phyloP scores from a whole-genome alignment of 2,329 filamentous ascomycete species.

The Verruconis gallopava region DNA sequence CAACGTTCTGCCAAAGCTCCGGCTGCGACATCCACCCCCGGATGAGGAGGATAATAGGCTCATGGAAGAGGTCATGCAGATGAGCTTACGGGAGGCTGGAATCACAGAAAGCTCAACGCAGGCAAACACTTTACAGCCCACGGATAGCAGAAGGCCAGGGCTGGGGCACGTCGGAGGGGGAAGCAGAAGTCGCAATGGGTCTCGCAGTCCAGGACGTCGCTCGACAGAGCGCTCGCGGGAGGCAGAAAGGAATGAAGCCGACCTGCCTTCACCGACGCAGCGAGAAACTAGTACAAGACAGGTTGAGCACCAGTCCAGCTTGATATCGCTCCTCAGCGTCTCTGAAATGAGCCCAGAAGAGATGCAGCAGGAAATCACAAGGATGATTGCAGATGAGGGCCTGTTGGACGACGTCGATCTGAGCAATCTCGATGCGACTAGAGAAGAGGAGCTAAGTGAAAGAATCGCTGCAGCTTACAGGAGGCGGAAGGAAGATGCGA shows the following conservation, averaged over 20 bases:
- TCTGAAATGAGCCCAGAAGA: slow-evolving; percentile 65
- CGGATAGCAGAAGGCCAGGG: slow-evolving; percentile 15
- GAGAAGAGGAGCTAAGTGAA: slow-evolving; percentile 82
- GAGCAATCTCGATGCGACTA: slow-evolving; percentile 68
- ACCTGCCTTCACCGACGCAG: not conserved
- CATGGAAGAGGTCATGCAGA: slow-evolving; percentile 56
- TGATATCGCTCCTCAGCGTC: slow-evolving; percentile 71
- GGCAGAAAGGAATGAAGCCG: slow-evolving; percentile 14
- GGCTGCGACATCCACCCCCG: slow-evolving; percentile 35
- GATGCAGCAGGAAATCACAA: slow-evolving; percentile 76
- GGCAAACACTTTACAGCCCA: slow-evolving; percentile 1
- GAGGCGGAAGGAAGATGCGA: slow-evolving; percentile 53
- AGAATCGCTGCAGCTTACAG: slow-evolving; percentile 82
- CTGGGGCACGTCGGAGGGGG: slow-evolving; percentile 18
- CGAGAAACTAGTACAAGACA: slow-evolving; percentile 35
- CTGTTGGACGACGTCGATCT: slow-evolving; percentile 79
- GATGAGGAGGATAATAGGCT: slow-evolving; percentile 57
- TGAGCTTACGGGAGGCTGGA: slow-evolving; percentile 59
- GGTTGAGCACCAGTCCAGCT: slow-evolving; percentile 79
- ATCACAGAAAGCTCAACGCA: slow-evolving; percentile 21
- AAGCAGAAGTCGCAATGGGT: slow-evolving; percentile 1
- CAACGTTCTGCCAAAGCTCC: slow-evolving; percentile 55
- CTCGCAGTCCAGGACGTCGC: slow-evolving; percentile 17
- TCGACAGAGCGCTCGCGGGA: slow-evolving; percentile 14
- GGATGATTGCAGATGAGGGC: slow-evolving; percentile 80